Evolutionary conservation across 179 eudicot species (phyloP), one percentile per base, ranked within the genome.

Genomic region (Amaranthus tricolor): DNA sequence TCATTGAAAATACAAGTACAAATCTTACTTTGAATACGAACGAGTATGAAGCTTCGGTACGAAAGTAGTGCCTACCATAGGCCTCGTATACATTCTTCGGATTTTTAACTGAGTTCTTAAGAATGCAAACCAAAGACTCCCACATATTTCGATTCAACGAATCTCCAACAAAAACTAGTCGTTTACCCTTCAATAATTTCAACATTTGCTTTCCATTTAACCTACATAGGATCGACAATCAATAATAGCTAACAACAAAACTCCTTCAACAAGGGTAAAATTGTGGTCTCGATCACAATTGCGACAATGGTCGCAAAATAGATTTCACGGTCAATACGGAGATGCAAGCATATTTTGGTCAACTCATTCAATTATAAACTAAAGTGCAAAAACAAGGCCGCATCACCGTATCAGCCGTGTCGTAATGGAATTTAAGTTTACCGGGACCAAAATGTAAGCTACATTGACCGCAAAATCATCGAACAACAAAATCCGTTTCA

Each of bases 131-230:
- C 10, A 90, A 80, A 16, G 96, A 89, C 68, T 89, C 93, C 96
- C 96, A 90, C 96, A 90, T 90, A 61, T 89, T 90, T 81, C 96
- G 73, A 76, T 90, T 90, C 0, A 90, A 77, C 8, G 96, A 90
- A 85, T 90, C 96, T 13, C 96, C 96, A 5, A 90, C 89, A 51
- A 85, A 89, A 56, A 90, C 91, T 57, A 90, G 82, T 55, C 91
- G 78, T 78, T 87, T 90, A 43, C 96, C 96, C 67, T 78, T 86
- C 68, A 90, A 58, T 75, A 88, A 66, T 70, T 87, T 83, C 81
- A 90, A 76, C 89, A 89, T 80, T 71, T 82, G 79, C 50, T 58
- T 76, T 31, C 84, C 91, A 66, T 82, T 73, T 52, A 89, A 65
- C 76, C 96, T 90, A 14, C 31, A 82, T 21, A 49, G 55, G 45